Evolutionary conservation across 345 rosid species (phyloP).

Genomic region (Lepidium sativum): DNA sequence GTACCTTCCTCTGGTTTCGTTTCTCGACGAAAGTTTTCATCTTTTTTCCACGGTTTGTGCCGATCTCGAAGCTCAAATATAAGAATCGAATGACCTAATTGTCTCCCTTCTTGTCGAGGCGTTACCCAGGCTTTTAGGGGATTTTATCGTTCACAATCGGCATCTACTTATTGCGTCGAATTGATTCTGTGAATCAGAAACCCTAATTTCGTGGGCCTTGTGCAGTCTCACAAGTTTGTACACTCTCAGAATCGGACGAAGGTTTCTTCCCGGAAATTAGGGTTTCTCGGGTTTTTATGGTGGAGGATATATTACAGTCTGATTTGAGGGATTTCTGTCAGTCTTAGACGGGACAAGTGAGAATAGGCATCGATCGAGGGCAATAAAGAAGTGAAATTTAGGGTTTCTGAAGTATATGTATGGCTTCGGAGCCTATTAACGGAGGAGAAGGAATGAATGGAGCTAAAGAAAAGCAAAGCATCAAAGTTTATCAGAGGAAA

Average conservation of each 20-base stretch:
- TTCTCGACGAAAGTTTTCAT: background rate
- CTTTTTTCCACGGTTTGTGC: background rate
- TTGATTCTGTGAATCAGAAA: background rate
- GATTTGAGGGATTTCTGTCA: background rate
- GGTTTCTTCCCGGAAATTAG: conserved; percentile 29
- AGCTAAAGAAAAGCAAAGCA: conserved; percentile 58
- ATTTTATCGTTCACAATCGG: background rate
- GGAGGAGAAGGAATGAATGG: conserved; percentile 63
- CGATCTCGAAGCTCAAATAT: conserved; percentile 8
- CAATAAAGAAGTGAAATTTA: conserved; percentile 5
- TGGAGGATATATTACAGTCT: background rate
- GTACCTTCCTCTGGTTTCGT: background rate
- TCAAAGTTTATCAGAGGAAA: conserved; percentile 76
- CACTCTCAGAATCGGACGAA: conserved; percentile 10
- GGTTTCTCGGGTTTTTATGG: conserved; percentile 22
- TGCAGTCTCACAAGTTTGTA: background rate
- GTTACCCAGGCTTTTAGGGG: background rate
- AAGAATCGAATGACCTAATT: conserved; percentile 16
- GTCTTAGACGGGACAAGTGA: background rate
- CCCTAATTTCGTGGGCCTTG: conserved; percentile 12
- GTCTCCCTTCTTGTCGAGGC: background rate
- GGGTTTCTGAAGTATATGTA: conserved; percentile 63
- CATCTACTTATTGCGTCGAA: background rate
- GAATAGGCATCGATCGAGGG: background rate
- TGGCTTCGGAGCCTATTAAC: conserved; percentile 85